Conservation (phyloP, 2,329 filamentous ascomycete species). For the Ascochyta fabae region DNA sequence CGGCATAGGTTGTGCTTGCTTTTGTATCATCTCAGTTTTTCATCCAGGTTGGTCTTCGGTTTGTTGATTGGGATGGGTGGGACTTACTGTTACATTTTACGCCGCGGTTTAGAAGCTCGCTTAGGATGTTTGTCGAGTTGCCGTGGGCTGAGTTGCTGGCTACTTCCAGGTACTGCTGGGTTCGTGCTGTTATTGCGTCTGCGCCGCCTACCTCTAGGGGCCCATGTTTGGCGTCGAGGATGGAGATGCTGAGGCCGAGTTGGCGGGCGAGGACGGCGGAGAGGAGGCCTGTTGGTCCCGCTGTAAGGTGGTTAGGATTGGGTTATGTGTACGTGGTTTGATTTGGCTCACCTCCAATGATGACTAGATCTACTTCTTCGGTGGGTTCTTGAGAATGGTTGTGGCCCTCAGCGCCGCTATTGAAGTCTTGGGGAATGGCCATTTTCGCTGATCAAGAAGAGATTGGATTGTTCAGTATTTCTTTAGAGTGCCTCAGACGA, state of each 20-base stretch:
- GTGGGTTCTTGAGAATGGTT: background rate
- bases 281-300: constrained; percentile 57
- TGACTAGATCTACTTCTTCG: constrained; percentile 21
- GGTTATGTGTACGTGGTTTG: background rate
- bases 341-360: constrained; percentile 22
- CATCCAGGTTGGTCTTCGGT: too few species aligned
- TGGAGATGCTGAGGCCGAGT: constrained; percentile 51
- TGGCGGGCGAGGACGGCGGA: constrained; percentile 54
- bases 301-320: constrained; percentile 27
- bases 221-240: constrained; percentile 49
- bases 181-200: constrained; percentile 58
- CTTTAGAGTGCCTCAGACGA: background rate
- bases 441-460: background rate
- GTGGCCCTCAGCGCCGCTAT: background rate
- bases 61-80: too few species aligned
- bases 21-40: background rate
- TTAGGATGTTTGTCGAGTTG: constrained; percentile 23
- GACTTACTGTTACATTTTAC: constrained; percentile 58
- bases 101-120: constrained; percentile 50
- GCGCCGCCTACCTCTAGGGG: constrained; percentile 55
- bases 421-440: constrained; percentile 1
- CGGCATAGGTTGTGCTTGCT: constrained; percentile 57
- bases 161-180: constrained; percentile 58
- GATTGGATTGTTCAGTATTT: background rate
- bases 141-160: constrained; percentile 46